phyloP scores from a whole-genome alignment of 257 asterid genomes.

The Solanum sejunctum region DNA sequence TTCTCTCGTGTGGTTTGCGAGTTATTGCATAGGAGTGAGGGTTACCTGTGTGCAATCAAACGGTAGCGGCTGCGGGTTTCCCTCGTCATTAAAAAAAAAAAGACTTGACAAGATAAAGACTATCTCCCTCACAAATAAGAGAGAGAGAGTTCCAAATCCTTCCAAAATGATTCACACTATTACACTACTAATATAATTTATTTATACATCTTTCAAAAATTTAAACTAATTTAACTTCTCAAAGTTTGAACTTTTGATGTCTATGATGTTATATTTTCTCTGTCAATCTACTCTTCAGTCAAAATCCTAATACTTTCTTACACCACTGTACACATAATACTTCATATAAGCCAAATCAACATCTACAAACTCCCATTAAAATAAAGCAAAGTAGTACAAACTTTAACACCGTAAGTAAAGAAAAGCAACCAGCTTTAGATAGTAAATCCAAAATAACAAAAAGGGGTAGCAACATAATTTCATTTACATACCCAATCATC shows the following conservation, averaged over 20 bases:
- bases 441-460: not conserved
- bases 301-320: not conserved
- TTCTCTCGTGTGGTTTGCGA: too few relatives aligned
- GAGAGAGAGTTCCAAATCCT: not conserved
- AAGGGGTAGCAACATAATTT: not conserved
- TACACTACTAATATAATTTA: not conserved
- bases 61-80: too few relatives aligned
- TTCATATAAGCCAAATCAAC: not conserved
- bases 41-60: too few relatives aligned
- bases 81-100: too few relatives aligned
- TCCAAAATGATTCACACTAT: not conserved
- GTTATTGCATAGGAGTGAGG: too few relatives aligned
- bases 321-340: not conserved
- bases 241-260: not conserved
- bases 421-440: not conserved
- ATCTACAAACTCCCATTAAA: not conserved
- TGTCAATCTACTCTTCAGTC: not conserved
- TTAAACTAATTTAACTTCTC: not conserved
- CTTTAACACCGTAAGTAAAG: not conserved
- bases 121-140: not conserved
- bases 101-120: not conserved
- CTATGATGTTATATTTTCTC: not conserved
- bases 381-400: not conserved
- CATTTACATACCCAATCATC: conserved; percentile 59
- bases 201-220: not conserved